phyloP scores from a whole-genome alignment of 495 filamentous ascomycete species.

The Tuber microsphaerosporum region DNA sequence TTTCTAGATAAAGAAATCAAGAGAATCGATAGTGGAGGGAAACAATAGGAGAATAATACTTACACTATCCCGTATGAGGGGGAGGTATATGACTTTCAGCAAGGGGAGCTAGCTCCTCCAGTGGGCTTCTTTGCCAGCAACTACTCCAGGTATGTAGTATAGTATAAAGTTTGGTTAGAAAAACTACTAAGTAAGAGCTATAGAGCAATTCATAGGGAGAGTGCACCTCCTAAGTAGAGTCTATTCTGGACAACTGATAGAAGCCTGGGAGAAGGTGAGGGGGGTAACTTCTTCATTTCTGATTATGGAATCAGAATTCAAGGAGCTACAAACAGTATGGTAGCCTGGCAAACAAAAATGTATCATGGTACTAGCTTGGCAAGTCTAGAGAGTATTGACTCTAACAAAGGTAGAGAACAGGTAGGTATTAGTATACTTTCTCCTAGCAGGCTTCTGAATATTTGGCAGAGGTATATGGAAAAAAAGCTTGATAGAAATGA shows the following conservation, averaged over 20 bases:
- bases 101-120: not conserved
- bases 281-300: not conserved
- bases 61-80: not conserved
- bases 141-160: not conserved
- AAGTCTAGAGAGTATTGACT: not conserved
- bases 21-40: not conserved
- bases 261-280: not conserved
- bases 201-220: not conserved
- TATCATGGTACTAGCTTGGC: too few species aligned
- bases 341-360: slow-evolving; percentile 10
- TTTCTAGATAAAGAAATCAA: not conserved
- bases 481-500: not conserved
- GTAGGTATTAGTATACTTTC: slow-evolving; percentile 10
- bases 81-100: not conserved
- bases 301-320: not conserved
- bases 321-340: not conserved
- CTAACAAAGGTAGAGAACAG: not conserved
- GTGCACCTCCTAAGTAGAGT: not conserved
- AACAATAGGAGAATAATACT: not conserved
- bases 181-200: not conserved
- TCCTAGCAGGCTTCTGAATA: not conserved
- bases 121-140: not conserved
- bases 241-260: not conserved
- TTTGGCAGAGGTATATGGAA: slow-evolving; percentile 13
- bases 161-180: not conserved